Percentiles rank a stretch among this genome's conserved stretches.
Conservation (phyloP, 306 rosid genomes). For the Quercus glauca region DNA sequence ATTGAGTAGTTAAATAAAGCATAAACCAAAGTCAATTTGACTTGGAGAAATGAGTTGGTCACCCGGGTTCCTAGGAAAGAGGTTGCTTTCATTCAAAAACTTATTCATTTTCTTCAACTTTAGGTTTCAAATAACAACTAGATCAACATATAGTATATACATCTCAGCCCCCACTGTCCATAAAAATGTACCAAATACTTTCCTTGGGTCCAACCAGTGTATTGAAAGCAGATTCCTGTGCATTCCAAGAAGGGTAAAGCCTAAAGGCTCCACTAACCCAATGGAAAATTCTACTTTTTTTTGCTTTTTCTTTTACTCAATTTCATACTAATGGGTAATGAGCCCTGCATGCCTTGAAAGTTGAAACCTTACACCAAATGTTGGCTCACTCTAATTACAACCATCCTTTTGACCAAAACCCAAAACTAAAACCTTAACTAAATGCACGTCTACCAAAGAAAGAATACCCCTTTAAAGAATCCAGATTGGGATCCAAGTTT, state of each 20-base stretch:
- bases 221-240: slow-evolving; percentile 28
- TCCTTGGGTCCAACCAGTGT: slow-evolving; percentile 40
- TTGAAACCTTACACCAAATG: slow-evolving; percentile 49
- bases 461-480: slow-evolving; percentile 27
- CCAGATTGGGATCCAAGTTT: slow-evolving; percentile 36
- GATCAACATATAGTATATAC: background rate
- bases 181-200: slow-evolving; percentile 23
- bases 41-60: background rate
- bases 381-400: slow-evolving; percentile 29
- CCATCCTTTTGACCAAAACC: slow-evolving; percentile 37
- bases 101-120: slow-evolving; percentile 6
- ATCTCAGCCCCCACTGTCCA: background rate
- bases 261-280: slow-evolving; percentile 49
- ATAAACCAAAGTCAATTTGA: background rate
- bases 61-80: background rate
- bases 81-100: slow-evolving; percentile 19
- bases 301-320: slow-evolving; percentile 31
- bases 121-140: slow-evolving; percentile 4
- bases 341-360: slow-evolving; percentile 69
- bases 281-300: slow-evolving; percentile 58
- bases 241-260: slow-evolving; percentile 47
- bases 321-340: slow-evolving; percentile 19
- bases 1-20: background rate
- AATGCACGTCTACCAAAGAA: slow-evolving; percentile 31
- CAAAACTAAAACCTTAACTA: slow-evolving; percentile 22